Evolutionary conservation across 2,329 filamentous ascomycete genomes (phyloP), one percentile per base, ranked within the genome.

Genomic region (Magnaporthiopsis incrustans): DNA sequence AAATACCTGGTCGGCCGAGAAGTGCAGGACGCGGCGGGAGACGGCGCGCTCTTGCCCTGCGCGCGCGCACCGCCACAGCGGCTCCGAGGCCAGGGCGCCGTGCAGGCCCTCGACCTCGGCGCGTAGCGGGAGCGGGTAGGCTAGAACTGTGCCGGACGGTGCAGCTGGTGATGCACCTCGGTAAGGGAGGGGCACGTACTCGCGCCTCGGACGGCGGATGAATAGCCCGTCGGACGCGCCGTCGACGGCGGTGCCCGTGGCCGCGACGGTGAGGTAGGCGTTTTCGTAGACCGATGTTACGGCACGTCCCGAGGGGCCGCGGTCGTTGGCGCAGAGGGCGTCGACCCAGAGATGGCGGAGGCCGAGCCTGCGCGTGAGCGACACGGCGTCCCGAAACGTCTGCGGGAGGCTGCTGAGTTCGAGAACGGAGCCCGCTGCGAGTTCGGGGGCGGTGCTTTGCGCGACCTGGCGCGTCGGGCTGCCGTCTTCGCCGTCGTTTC

Each of bases 301-400:
- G 12, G 30, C 15, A 38, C 26, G 38, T 50, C 53, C 38, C 33
- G 60, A 61, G 22, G 53, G 33, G 22, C 25, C 66, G 90, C 88
- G 80, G 89, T 91, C 58, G 78, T 82, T 7, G 78, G 50, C 68
- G 64, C 69, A 70, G 7, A 68, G 63, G 11, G 67, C 56, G 60
- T 70, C 69, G 27, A 70, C 60, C 69, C 69, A 70, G 2, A 70
- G 64, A 32, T 68, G 66, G 30, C 62, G 65, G 6, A 67, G 12
- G 7, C 64, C 66, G 50, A 69, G 59, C n/a, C 22, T 33, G 10
- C 60, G 61, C 6, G 63, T 65, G 8, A 67, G 25, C 38, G 25
- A 5, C 6, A 69, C 64, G 4, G 68, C 65, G 22, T 70, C 67
- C n/a, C 33, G 15, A 30, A 61, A 61, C 26, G 44, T 50, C 26